These are phyloP conservation scores for Olyra latifolia DNA, from an alignment of 176 grass and related monocot species.

Conservation along the genomic window DNA sequence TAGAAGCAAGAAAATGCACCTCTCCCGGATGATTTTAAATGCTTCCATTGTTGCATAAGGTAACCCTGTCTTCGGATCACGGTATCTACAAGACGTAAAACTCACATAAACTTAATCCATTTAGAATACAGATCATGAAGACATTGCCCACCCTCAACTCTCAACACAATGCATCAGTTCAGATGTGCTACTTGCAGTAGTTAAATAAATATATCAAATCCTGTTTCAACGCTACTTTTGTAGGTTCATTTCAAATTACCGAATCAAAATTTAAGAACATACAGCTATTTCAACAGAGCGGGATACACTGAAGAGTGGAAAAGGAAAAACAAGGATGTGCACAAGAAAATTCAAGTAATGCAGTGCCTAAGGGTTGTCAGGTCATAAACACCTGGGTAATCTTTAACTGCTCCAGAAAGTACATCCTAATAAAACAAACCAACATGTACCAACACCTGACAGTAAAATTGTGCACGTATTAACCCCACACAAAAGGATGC, in stretches of 20 bases:
- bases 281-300: neutral
- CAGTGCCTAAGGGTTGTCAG: neutral
- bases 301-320: neutral
- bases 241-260: constrained; percentile 25
- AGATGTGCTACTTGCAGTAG: neutral
- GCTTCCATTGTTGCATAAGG: constrained; percentile 89
- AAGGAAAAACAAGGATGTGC: neutral
- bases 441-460: neutral
- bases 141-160: constrained; percentile 6
- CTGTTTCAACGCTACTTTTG: neutral
- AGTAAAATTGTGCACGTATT: neutral
- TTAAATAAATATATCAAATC: neutral
- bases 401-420: neutral
- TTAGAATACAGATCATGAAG: constrained; percentile 17
- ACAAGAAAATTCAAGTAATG: constrained; percentile 8
- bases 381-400: neutral
- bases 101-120: constrained; percentile 25
- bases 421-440: constrained; percentile 3
- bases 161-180: constrained; percentile 17
- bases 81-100: constrained; percentile 62
- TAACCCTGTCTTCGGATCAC: constrained; percentile 85
- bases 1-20: constrained; percentile 39
- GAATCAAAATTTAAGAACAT: neutral
- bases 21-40: constrained; percentile 77
- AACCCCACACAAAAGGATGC: constrained; percentile 10